Evolutionary conservation across 805 yeast species (phyloP).

Genomic region (Barnettozyma pratensis): DNA sequence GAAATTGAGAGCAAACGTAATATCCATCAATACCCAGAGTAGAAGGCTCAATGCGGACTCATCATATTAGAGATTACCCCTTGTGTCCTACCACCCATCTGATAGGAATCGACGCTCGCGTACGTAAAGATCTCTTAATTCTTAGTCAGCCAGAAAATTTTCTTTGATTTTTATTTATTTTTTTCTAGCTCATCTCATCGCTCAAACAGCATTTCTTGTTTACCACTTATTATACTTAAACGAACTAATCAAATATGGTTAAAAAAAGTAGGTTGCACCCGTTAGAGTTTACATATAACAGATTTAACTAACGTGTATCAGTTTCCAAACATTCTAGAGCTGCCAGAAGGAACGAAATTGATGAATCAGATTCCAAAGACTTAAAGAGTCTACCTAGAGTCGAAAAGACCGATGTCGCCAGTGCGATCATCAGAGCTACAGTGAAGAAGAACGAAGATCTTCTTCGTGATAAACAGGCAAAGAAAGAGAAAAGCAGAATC

Average conservation of each 20-base stretch:
- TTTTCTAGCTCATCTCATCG: constrained; percentile 6
- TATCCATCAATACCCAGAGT: no score
- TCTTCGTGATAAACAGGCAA: constrained; percentile 46
- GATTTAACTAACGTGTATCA: constrained; percentile 5
- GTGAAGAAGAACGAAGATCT: constrained; percentile 61
- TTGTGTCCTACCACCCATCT: background rate
- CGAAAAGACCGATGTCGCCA: constrained; percentile 53
- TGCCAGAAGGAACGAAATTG: constrained; percentile 61
- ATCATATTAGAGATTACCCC: no score
- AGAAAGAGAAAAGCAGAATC: constrained; percentile 28
- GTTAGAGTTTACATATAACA: background rate
- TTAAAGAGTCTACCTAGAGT: constrained; percentile 52
- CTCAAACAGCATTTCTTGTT: background rate
- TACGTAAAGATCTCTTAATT: no score
- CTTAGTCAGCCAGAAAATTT: background rate
- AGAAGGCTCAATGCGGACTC: background rate
- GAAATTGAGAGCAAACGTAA: no score
- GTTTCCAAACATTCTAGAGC: constrained; percentile 71
- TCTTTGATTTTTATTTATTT: background rate
- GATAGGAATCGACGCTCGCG: no score
- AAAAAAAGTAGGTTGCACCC: constrained; percentile 19
- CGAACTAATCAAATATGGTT: constrained; percentile 15
- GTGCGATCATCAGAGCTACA: constrained; percentile 62
- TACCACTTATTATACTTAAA: no score
- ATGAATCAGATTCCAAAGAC: constrained; percentile 42